phyloP scores from a whole-genome alignment of 1,139 yeast species.

The Candida sp. region DNA sequence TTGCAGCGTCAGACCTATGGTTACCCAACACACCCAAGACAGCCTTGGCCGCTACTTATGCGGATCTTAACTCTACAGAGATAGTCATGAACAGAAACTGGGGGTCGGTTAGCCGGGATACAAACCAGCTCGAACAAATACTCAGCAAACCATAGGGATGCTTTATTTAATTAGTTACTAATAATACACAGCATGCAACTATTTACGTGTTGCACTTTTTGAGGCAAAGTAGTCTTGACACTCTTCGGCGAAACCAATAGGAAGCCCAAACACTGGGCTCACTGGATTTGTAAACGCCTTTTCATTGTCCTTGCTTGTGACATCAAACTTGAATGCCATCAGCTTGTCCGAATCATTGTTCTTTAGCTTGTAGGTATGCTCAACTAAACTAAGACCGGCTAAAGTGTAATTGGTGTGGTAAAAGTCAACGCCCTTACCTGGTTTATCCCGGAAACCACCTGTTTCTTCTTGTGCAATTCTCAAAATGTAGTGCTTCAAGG shows the following conservation, averaged over 20 bases:
- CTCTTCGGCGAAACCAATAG: slow-evolving; percentile 23
- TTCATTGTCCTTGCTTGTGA: slow-evolving; percentile 19
- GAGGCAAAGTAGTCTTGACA: slow-evolving; percentile 5
- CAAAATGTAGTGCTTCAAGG: slow-evolving; percentile 67
- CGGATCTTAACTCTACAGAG: not conserved
- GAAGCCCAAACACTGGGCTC: slow-evolving; percentile 72
- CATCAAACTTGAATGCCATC: slow-evolving; percentile 32
- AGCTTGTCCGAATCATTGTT: slow-evolving; percentile 19
- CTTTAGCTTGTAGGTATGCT: slow-evolving; percentile 46
- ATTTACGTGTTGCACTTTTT: not conserved
- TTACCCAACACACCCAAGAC: not conserved
- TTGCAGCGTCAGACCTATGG: not conserved
- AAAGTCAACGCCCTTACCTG: slow-evolving; percentile 79
- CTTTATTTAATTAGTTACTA: not conserved
- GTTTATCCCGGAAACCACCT: slow-evolving; percentile 92
- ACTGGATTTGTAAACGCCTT: slow-evolving; percentile 36
- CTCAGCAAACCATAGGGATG: not conserved
- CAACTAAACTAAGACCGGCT: slow-evolving; percentile 76
- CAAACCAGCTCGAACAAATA: not conserved
- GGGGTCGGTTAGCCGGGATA: not conserved
- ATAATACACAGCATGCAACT: not conserved
- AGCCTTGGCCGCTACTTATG: not conserved
- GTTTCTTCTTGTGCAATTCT: slow-evolving; percentile 68
- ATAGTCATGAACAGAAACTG: not conserved
- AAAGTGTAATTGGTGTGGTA: slow-evolving; percentile 91